Conservation (phyloP, 1,284 basidiomycete species). For the Tranzscheliella williamsii region DNA sequence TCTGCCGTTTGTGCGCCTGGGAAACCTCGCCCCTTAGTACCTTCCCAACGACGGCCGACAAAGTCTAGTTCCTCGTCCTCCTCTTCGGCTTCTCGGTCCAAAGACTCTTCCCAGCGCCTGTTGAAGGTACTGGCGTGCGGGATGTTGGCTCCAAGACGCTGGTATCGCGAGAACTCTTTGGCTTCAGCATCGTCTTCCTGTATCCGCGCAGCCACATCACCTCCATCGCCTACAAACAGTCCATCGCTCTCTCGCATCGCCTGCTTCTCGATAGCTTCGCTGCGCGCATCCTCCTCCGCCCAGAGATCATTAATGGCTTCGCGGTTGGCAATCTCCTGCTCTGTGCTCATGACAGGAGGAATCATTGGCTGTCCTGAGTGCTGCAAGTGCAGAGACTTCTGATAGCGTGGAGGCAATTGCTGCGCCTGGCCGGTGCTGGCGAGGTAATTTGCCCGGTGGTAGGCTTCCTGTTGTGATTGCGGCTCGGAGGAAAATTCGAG, state of each 20-base stretch:
- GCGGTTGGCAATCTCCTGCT: slow-evolving; percentile 24
- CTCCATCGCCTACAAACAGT: slow-evolving; percentile 52
- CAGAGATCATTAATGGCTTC: slow-evolving; percentile 47
- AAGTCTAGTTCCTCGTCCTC: slow-evolving; percentile 59
- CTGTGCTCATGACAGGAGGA: not conserved
- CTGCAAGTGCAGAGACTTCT: slow-evolving; percentile 15
- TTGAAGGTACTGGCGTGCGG: slow-evolving; percentile 32
- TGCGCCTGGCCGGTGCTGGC: slow-evolving; percentile 18
- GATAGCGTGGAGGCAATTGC: slow-evolving; percentile 26
- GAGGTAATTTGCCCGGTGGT: slow-evolving; percentile 35
- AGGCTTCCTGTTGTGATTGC: slow-evolving; percentile 36
- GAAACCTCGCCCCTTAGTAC: slow-evolving; percentile 42
- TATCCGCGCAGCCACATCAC: slow-evolving; percentile 49
- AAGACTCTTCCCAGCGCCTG: slow-evolving; percentile 43
- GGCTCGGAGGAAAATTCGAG: slow-evolving; percentile 1
- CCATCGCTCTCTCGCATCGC: slow-evolving; percentile 17
- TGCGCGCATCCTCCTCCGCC: slow-evolving; percentile 57
- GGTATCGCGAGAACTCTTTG: slow-evolving; percentile 47
- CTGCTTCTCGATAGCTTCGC: slow-evolving; percentile 29
- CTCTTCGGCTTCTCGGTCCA: slow-evolving; percentile 15
- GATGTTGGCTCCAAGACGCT: slow-evolving; percentile 40
- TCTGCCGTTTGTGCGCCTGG: slow-evolving; percentile 61
- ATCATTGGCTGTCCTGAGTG: slow-evolving; percentile 7
- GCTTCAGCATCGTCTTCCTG: slow-evolving; percentile 54
- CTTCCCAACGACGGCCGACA: slow-evolving; percentile 56